phyloP scores from a whole-genome alignment of 495 filamentous ascomycete species.

The Penicillium lividum region DNA sequence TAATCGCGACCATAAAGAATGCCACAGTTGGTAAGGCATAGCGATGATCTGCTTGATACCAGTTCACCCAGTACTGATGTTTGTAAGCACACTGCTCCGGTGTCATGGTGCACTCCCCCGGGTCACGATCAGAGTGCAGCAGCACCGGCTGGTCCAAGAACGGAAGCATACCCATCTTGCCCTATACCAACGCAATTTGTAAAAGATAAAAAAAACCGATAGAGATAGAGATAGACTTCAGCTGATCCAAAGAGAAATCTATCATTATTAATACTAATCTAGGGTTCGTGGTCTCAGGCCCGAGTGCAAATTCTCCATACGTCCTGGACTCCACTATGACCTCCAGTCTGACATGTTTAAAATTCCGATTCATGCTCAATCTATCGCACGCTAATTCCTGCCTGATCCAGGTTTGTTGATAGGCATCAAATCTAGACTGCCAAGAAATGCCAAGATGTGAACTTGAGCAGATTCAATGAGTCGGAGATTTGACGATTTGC shows the following conservation, averaged over 20 bases:
- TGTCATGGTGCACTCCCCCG: constrained; percentile 46
- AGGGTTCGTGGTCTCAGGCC: not conserved
- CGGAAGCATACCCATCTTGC: constrained; percentile 28
- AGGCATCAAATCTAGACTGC: not conserved
- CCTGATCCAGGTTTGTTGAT: not conserved
- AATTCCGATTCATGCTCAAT: constrained; percentile 6
- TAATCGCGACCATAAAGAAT: constrained; percentile 49
- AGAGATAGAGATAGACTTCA: not conserved
- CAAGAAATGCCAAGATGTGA: not conserved
- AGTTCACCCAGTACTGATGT: constrained; percentile 47
- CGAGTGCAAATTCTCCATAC: not conserved
- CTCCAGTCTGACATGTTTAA: not conserved
- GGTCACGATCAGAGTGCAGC: constrained; percentile 46
- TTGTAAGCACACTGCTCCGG: constrained; percentile 51
- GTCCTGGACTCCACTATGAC: constrained; percentile 1
- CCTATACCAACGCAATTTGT: not conserved
- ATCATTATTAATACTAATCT: constrained; percentile 4
- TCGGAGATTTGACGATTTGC: not conserved
- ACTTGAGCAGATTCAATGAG: not conserved
- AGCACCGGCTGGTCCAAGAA: constrained; percentile 50
- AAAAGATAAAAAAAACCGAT: not conserved
- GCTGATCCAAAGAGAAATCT: not conserved
- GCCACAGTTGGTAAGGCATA: constrained; percentile 51
- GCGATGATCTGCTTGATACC: constrained; percentile 55
- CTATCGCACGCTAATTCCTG: constrained; percentile 4